These are phyloP conservation scores for Puccinia novopanici DNA, from an alignment of 1,284 basidiomycete genomes.

Conservation along the genomic window DNA sequence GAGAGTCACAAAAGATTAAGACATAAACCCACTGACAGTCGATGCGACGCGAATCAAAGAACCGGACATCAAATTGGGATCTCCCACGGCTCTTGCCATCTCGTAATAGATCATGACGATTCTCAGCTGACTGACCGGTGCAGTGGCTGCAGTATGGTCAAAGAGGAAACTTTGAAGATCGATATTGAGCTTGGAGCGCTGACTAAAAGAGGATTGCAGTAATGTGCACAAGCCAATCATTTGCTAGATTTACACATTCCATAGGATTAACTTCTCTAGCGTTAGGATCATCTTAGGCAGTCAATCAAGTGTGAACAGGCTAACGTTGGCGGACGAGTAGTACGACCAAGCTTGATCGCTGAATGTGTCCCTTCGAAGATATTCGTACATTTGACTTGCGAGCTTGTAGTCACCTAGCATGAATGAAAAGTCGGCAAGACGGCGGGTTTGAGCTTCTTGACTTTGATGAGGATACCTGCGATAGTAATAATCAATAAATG, in stretches of 20 bases:
- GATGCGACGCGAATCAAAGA: conserved; percentile 25
- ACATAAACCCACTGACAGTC: conserved; percentile 21
- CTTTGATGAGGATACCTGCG: conserved; percentile 61
- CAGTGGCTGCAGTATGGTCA: conserved; percentile 2
- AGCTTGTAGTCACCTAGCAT: conserved; percentile 86
- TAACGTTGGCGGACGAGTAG: conserved; percentile 56
- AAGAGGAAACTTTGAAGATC: conserved; percentile 27
- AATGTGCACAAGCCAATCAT: conserved; percentile 47
- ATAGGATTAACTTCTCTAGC: neutral
- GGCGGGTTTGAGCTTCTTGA: conserved; percentile 62
- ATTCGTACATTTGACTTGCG: conserved; percentile 81
- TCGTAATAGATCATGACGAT: conserved; percentile 43
- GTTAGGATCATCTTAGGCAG: neutral
- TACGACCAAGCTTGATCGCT: conserved; percentile 56
- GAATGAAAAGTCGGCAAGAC: conserved; percentile 94
- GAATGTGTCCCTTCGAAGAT: conserved; percentile 64
- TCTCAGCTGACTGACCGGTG: conserved; percentile 4
- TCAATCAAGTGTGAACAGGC: conserved; percentile 19
- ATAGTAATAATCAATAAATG: conserved; percentile 53
- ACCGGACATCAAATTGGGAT: conserved; percentile 14
- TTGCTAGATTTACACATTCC: conserved; percentile 10
- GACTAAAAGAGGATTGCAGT: conserved; percentile 30
- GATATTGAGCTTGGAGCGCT: conserved; percentile 22
- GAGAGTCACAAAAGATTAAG: neutral
- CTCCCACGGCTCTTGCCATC: conserved; percentile 29